Conservation (phyloP, 805 yeast genomes). For the Komagataella populi region DNA sequence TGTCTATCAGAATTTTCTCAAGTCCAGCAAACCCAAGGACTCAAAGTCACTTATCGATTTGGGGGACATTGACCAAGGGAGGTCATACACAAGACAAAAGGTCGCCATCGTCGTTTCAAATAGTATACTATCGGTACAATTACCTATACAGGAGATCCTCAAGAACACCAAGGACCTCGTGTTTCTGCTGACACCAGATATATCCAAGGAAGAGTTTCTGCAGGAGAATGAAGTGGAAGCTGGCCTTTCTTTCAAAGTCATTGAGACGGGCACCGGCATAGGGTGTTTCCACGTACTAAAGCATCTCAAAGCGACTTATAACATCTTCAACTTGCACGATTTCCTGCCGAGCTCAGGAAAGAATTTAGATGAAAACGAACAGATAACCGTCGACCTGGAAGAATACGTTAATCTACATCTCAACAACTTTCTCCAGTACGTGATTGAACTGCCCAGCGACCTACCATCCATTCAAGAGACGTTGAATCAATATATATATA, state of each 20-base stretch:
- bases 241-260: slow-evolving; percentile 17
- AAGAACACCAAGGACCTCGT: slow-evolving; percentile 10
- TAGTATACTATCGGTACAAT: neutral
- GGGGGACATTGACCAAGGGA: neutral
- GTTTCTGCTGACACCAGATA: slow-evolving; percentile 14
- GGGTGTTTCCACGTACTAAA: slow-evolving; percentile 45
- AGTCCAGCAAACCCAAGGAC: neutral
- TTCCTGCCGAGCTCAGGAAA: neutral
- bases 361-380: neutral
- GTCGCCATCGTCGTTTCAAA: neutral
- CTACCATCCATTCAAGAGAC: neutral
- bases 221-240: slow-evolving; percentile 7
- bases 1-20: neutral
- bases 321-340: slow-evolving; percentile 2
- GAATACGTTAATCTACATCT: slow-evolving; percentile 12
- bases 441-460: slow-evolving; percentile 7
- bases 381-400: neutral
- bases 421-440: slow-evolving; percentile 10
- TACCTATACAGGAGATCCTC: slow-evolving; percentile 6
- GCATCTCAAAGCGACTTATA: slow-evolving; percentile 22
- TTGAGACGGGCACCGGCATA: slow-evolving; percentile 29
- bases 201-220: slow-evolving; percentile 8
- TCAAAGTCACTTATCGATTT: neutral
- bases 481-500: neutral
- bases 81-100: neutral